A percentile compares a stretch with the other conserved stretches of the same genome.
Conservation (phyloP, 164 flowering plant genomes). For the Dillenia suffruticosa region DNA sequence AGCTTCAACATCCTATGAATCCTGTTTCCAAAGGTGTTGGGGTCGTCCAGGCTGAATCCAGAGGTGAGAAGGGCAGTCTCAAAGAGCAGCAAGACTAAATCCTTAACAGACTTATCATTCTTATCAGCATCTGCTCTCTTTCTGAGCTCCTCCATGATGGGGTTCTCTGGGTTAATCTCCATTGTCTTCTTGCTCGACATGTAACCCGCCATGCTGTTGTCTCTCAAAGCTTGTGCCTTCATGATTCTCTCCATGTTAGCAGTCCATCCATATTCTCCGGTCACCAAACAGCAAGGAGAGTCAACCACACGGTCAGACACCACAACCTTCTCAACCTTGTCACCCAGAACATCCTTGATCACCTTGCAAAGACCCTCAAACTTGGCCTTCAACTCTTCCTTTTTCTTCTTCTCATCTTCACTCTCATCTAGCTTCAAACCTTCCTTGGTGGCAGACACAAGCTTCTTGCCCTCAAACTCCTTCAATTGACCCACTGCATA, state of each 20-base stretch:
- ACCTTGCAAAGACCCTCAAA: conserved; percentile 65
- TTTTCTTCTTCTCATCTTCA: conserved; percentile 53
- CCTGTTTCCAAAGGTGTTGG: conserved; percentile 45
- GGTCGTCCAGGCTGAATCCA: conserved; percentile 49
- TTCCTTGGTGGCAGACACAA: conserved; percentile 67
- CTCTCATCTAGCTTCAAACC: conserved; percentile 57
- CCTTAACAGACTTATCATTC: conserved; percentile 42
- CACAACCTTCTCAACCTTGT: conserved; percentile 52
- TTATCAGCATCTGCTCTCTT: conserved; percentile 41
- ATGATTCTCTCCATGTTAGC: conserved; percentile 44
- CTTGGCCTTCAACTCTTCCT: conserved; percentile 40
- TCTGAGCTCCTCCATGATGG: conserved; percentile 47
- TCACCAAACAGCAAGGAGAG: conserved; percentile 61
- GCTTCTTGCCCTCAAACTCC: conserved; percentile 74
- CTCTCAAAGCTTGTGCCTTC: conserved; percentile 49
- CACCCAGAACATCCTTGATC: conserved; percentile 56
- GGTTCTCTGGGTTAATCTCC: conserved; percentile 49
- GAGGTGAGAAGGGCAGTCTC: conserved; percentile 50
- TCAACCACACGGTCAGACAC: conserved; percentile 61
- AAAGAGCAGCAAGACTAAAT: conserved; percentile 34
- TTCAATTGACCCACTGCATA: conserved; percentile 64
- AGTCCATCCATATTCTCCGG: conserved; percentile 51
- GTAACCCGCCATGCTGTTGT: conserved; percentile 46
- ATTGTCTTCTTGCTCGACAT: conserved; percentile 55
- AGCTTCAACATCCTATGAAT: conserved; percentile 54